Percentiles rank a stretch among this genome's conserved stretches.
These are phyloP conservation scores for Trametes elegans DNA, from an alignment of 768 basidiomycete genomes.

Conservation along the genomic window DNA sequence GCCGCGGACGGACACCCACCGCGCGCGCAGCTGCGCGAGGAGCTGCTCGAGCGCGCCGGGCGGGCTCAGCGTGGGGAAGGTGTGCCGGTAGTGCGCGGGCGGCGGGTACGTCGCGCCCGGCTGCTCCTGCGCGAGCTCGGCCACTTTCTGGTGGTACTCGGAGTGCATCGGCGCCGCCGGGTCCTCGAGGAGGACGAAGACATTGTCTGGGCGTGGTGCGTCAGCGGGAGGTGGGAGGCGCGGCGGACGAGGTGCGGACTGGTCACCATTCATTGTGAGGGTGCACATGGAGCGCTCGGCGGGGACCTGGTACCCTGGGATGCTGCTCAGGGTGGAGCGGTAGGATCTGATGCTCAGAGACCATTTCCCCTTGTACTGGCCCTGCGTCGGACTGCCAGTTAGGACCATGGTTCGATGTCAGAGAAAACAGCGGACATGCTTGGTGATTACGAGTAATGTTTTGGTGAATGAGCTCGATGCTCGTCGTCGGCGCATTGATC, in stretches of 20 bases:
- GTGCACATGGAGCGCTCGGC: constrained; percentile 72
- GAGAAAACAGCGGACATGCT: constrained; percentile 34
- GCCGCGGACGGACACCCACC: constrained; percentile 66
- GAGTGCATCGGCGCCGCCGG: constrained; percentile 65
- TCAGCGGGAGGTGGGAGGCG: background rate
- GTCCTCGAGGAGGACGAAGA: constrained; percentile 78
- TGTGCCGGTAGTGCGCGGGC: constrained; percentile 66
- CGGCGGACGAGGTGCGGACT: background rate
- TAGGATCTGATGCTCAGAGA: constrained; percentile 68
- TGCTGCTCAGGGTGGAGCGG: constrained; percentile 65
- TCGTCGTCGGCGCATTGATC: constrained; percentile 77
- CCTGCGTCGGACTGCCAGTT: constrained; percentile 37
- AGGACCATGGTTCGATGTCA: constrained; percentile 3
- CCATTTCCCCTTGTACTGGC: constrained; percentile 62
- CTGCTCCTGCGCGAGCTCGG: constrained; percentile 14
- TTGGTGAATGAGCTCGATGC: constrained; percentile 63
- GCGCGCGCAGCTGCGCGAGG: constrained; percentile 67
- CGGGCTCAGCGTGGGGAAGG: constrained; percentile 73
- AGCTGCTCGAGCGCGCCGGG: constrained; percentile 76
- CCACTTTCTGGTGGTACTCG: constrained; percentile 51
- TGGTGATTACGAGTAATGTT: constrained; percentile 74
- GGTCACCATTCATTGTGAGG: constrained; percentile 62
- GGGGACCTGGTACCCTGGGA: constrained; percentile 46
- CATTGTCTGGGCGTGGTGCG: too few relatives aligned
- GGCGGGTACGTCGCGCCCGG: constrained; percentile 18